phyloP scores from a whole-genome alignment of 805 yeast genomes.

The Schwanniomyces yamadae region DNA sequence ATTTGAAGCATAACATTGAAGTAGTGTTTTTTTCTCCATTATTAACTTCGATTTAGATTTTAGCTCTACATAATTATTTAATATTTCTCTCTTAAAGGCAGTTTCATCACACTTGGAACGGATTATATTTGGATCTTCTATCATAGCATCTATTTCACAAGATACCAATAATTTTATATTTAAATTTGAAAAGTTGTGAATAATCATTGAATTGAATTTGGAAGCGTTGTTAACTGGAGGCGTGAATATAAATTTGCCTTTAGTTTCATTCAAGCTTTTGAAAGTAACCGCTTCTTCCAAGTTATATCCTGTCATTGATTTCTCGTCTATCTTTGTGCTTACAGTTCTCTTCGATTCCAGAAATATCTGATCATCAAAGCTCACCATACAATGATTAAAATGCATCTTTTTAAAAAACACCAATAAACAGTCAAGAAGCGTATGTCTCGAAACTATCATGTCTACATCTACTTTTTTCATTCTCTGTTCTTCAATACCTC shows the following conservation, averaged over 20 bases:
- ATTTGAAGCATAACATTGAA: conserved; percentile 9
- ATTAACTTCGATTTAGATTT: background rate
- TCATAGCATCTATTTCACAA: conserved; percentile 9
- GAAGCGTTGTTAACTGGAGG: conserved; percentile 7
- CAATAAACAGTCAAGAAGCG: conserved; percentile 6
- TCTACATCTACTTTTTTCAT: conserved; percentile 3
- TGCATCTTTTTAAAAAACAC: conserved; percentile 2
- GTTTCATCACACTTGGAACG: background rate
- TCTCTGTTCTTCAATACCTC: conserved; percentile 2
- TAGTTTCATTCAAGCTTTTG: background rate
- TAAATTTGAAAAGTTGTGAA: conserved; percentile 5
- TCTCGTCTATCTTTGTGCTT: background rate
- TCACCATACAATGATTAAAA: conserved; percentile 5
- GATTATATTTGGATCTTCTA: background rate
- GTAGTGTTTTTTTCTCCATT: conserved; percentile 1
- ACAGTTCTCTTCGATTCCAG: conserved; percentile 6
- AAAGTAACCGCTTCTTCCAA: conserved; percentile 8
- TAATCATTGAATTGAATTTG: conserved; percentile 9
- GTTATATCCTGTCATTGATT: conserved; percentile 10
- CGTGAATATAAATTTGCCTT: background rate
- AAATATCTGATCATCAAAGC: conserved; percentile 7
- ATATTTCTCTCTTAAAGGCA: conserved; percentile 2
- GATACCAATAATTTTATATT: conserved; percentile 6
- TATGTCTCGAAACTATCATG: conserved; percentile 9
- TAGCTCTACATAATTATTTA: conserved; percentile 8